Evolutionary conservation across 495 filamentous ascomycete species (phyloP), one percentile per base, ranked within the genome.

Genomic region (Hypoxylon cercidicola): DNA sequence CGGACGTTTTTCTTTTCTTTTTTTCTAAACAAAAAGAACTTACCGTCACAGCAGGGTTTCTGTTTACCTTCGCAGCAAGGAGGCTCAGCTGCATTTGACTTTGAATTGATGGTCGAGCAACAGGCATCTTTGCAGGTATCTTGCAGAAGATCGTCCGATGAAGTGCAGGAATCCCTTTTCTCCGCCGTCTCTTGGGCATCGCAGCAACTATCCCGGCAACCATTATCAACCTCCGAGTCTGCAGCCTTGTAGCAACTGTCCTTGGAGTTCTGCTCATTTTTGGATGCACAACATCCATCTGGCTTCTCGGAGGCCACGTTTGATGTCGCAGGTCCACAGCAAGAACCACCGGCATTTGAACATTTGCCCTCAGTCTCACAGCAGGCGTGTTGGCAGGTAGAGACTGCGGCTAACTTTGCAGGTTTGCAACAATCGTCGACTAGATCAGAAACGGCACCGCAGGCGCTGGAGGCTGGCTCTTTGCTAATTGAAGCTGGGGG

Each of bases 41-140:
- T 62, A 59, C 51, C 45, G 47, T 80, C 73, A 34, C 78, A 80
- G 66, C 77, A 80, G 12, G 76, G 76, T 21, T 43, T 55, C 32
- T 44, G 20, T 64, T 78, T 81, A 23, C 70, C 74, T 45, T 75
- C 57, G 52, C 78, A 82, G 57, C 78, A 82, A 55, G 62, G 28
- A 20, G 73, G 57, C 15, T 56, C 66, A 25, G 11, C 37, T 10
- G 9, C 40, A 2, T 51, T 19, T 4, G 39, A 23, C 40, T 51
- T 19, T 4, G 39, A 23, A 32, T 64, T 18, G 16, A 47, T 46
- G 60, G 57, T 7, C 15, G 47, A 53, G 20, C 53, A 70, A 52
- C 63, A 67, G 7, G 21, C 23, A 18, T 66, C 68, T 30, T 61
- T 64, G 59, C 46, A 60, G 5, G 43, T 32, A 40, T 68, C 50